Evolutionary conservation across 2,329 filamentous ascomycete genomes (phyloP).

Genomic region (Aspergillus aculeatus): DNA sequence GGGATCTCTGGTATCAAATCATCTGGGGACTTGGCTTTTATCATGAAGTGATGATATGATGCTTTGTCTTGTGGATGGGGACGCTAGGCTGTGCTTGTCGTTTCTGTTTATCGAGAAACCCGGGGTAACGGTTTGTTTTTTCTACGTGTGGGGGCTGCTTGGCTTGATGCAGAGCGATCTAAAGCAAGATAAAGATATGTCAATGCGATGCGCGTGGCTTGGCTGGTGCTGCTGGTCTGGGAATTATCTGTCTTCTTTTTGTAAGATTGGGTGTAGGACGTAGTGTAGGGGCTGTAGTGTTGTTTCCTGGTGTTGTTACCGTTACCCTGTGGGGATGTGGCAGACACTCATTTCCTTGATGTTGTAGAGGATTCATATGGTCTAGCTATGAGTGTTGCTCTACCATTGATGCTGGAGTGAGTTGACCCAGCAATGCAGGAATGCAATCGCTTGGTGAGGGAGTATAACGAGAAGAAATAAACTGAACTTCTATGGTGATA

Average conservation of each 20-base stretch:
- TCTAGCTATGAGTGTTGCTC: too few relatives aligned
- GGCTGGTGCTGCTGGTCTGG: slow-evolving; percentile 9
- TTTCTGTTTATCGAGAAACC: not conserved
- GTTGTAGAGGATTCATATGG: too few relatives aligned
- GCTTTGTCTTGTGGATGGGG: not conserved
- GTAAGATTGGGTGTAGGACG: not conserved
- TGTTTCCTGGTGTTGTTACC: not conserved
- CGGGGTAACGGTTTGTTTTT: not conserved
- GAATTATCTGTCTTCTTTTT: not conserved
- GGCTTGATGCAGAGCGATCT: not conserved
- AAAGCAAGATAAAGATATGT: not conserved
- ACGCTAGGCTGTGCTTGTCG: not conserved
- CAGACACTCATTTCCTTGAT: too few relatives aligned
- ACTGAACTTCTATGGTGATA: too few relatives aligned
- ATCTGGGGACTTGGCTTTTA: not conserved
- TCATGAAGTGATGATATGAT: not conserved
- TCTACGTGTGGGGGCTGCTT: not conserved
- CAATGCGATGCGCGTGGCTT: not conserved
- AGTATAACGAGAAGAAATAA: too few relatives aligned
- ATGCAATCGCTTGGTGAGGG: too few relatives aligned
- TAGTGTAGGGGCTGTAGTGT: slow-evolving; percentile 6
- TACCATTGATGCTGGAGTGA: too few relatives aligned
- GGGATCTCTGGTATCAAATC: not conserved
- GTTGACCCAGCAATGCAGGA: too few relatives aligned
- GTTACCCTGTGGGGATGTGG: too few relatives aligned